These are phyloP conservation scores for Amyloporia xantha DNA, from an alignment of 768 basidiomycete species.

Conservation along the genomic window DNA sequence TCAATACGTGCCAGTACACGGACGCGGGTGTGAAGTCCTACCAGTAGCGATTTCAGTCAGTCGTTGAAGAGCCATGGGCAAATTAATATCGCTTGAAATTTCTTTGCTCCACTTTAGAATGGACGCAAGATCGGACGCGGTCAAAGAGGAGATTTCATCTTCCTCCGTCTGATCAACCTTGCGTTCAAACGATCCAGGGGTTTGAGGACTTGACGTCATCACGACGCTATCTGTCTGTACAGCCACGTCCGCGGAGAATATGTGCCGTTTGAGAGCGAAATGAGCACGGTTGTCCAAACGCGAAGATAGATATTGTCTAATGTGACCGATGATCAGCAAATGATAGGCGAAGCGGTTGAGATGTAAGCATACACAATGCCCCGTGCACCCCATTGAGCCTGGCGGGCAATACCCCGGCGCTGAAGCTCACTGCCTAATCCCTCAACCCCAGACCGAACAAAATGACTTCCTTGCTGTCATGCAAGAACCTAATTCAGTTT, in stretches of 20 bases:
- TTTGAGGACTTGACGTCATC: slow-evolving; percentile 26
- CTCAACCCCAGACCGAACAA: slow-evolving; percentile 57
- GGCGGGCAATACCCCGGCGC: slow-evolving; percentile 55
- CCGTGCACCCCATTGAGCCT: slow-evolving; percentile 67
- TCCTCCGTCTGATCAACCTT: slow-evolving; percentile 38
- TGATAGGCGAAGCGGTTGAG: not conserved
- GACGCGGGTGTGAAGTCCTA: slow-evolving; percentile 17
- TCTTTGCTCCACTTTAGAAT: slow-evolving; percentile 73
- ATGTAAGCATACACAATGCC: slow-evolving; percentile 77
- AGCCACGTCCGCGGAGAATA: slow-evolving; percentile 54
- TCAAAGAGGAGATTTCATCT: slow-evolving; percentile 47
- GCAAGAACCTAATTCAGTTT: not conserved
- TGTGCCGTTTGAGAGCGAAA: slow-evolving; percentile 43
- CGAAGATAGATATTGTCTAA: slow-evolving; percentile 47
- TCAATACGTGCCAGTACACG: not conserved
- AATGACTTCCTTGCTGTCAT: slow-evolving; percentile 62
- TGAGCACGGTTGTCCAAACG: slow-evolving; percentile 39
- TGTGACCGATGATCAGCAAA: too few species aligned
- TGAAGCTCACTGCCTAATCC: slow-evolving; percentile 63
- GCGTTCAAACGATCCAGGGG: slow-evolving; percentile 23
- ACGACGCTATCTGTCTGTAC: slow-evolving; percentile 46
- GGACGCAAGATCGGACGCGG: slow-evolving; percentile 55
- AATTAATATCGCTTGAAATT: slow-evolving; percentile 66
- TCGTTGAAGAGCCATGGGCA: slow-evolving; percentile 57
- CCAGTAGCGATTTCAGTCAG: slow-evolving; percentile 69